Evolutionary conservation across 805 yeast genomes (phyloP), one percentile per base, ranked within the genome.

Genomic region (Lachancea cidri): DNA sequence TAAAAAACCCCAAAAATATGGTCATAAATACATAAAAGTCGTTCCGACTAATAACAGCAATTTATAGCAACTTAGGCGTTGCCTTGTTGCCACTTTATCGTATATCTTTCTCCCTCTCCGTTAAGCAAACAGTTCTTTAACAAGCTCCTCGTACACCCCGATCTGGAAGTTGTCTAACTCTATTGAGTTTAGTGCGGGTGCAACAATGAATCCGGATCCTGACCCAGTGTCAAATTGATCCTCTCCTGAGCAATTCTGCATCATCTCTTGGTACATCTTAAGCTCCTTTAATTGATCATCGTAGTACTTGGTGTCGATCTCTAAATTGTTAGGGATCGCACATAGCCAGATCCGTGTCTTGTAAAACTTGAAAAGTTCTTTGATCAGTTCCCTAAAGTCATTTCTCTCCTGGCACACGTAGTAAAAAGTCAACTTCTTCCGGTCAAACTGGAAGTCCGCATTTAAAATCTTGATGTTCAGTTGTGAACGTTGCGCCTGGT

Each of bases 311-410:
- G 49, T 38, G 34, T 59, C 62, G 34, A 62, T 59, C 1, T 50
- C 50, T 34, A 62, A 38, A 43, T 61, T 60, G 35, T 61, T 62
- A 62, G 67, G 54, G 19, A 83, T 83, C 0, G 93, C 89, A 69
- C 89, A 82, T 62, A 85, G 66, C 93, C 94, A 85, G 48, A 83
- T 83, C 54, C 91, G 70, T 0, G 89, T 83, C 62, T 83, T 83
- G 67, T 81, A 83, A 44, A 81, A 77, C 55, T 81, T 78, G 68
- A 82, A 83, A 22, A 83, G 63, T 53, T 83, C 91, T 44, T 83
- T 77, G 41, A 83, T 83, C 54, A 83, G 68, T 35, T 77, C 83
- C 43, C 91, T 68, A 57, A 83, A 83, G 57, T 85, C 93, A 42
- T 83, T 73, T 50, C 93, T 66, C 52, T 79, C 79, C 36, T 74